Conservation (phyloP, 306 rosid species). For the Prunus mume region DNA sequence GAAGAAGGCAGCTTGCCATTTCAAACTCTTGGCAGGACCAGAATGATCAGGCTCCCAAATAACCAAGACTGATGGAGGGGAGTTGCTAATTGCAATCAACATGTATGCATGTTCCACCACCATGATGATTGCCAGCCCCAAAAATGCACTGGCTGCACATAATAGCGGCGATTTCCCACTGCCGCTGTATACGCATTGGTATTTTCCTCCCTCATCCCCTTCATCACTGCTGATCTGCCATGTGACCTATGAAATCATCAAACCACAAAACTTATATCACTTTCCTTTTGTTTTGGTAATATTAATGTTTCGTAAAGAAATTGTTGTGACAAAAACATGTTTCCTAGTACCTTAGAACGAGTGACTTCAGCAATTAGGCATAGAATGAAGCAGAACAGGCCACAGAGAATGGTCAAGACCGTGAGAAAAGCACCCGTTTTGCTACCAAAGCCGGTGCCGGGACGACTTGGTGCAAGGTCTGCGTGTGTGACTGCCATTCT, state of each 20-base stretch:
- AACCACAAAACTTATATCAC: neutral
- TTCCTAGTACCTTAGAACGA: constrained; percentile 67
- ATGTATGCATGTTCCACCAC: constrained; percentile 58
- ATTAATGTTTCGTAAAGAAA: neutral
- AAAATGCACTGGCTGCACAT: constrained; percentile 68
- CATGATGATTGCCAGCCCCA: constrained; percentile 68
- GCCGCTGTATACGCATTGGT: constrained; percentile 68
- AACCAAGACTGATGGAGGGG: constrained; percentile 54
- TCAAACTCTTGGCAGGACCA: constrained; percentile 48
- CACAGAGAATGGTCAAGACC: constrained; percentile 61
- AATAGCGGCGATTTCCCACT: constrained; percentile 77
- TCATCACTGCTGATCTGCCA: constrained; percentile 40
- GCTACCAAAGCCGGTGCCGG: constrained; percentile 55
- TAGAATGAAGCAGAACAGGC: constrained; percentile 72
- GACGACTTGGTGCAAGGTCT: constrained; percentile 69
- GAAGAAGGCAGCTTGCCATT: constrained; percentile 79
- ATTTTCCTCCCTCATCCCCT: constrained; percentile 28
- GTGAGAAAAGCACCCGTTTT: constrained; percentile 61
- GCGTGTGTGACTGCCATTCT: constrained; percentile 84
- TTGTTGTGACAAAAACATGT: neutral
- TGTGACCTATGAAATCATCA: constrained; percentile 46
- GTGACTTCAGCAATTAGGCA: constrained; percentile 88
- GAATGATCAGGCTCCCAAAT: constrained; percentile 56
- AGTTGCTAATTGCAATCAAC: constrained; percentile 70
- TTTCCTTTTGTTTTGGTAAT: neutral